Percentiles rank a stretch among this genome's conserved stretches.
Evolutionary conservation across 805 yeast species (phyloP).

Genomic region (Sugiyamaella lignohabitans): DNA sequence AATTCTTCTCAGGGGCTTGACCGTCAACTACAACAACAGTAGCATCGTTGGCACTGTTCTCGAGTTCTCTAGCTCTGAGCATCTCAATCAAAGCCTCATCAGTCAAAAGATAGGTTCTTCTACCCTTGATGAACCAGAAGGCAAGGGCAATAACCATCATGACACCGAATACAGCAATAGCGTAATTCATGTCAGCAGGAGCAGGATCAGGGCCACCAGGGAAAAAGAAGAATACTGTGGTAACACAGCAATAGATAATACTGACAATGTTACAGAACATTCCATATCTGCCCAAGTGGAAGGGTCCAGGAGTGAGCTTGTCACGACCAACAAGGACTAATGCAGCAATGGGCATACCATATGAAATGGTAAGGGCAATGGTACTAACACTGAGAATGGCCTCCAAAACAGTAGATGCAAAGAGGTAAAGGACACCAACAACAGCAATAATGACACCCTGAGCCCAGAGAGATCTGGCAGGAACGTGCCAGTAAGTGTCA

Average conservation of each 20-base stretch:
- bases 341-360: constrained; percentile 57
- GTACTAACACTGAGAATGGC: constrained; percentile 85
- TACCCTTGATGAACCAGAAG: constrained; percentile 16
- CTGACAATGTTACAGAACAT: constrained; percentile 15
- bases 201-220: constrained; percentile 29
- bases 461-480: constrained; percentile 60
- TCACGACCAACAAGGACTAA: constrained; percentile 16
- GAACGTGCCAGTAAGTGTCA: constrained; percentile 50
- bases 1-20: background rate
- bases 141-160: constrained; percentile 13
- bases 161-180: constrained; percentile 48
- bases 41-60: background rate
- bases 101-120: constrained; percentile 19
- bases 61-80: background rate
- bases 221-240: constrained; percentile 20
- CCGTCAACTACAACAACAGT: background rate
- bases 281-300: constrained; percentile 20
- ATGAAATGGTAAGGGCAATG: constrained; percentile 64
- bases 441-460: constrained; percentile 55
- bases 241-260: constrained; percentile 14
- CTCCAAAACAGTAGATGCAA: constrained; percentile 69
- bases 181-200: constrained; percentile 48
- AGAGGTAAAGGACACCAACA: constrained; percentile 56
- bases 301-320: constrained; percentile 18
- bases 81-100: background rate